A percentile compares a stretch with the other conserved stretches of the same genome.
phyloP scores from a whole-genome alignment of 805 yeast genomes.

The Ogataea methanolica region DNA sequence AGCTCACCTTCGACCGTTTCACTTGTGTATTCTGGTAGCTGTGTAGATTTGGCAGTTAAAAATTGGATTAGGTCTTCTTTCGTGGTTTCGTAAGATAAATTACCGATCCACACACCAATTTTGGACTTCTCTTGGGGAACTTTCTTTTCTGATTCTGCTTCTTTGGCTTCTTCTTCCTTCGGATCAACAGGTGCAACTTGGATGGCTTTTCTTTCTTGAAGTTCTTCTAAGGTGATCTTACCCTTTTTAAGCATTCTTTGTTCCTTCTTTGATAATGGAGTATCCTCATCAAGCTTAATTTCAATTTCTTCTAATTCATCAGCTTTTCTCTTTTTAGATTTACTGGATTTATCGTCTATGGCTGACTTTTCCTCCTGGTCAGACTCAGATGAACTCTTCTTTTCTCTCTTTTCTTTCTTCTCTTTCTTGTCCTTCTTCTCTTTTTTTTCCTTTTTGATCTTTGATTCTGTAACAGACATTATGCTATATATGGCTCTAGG shows the following conservation, averaged over 20 bases:
- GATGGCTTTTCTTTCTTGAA: conserved; percentile 35
- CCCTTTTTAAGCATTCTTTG: conserved; percentile 80
- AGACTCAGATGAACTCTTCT: conserved; percentile 21
- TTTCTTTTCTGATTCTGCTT: conserved; percentile 25
- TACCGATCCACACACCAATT: conserved; percentile 92
- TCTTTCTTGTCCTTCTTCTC: conserved; percentile 7
- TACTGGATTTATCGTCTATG: conserved; percentile 1
- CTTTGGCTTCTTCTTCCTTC: conserved; percentile 3
- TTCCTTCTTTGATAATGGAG: conserved; percentile 89
- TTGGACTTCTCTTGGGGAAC: conserved; percentile 39
- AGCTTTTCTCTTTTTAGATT: conserved; percentile 27
- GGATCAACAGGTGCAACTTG: conserved; percentile 19
- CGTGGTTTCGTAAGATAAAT: conserved; percentile 78
- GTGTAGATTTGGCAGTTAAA: conserved; percentile 53
- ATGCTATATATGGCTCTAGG: background rate
- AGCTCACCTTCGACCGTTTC: conserved; percentile 23
- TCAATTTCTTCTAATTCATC: conserved; percentile 53
- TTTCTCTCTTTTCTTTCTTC: conserved; percentile 31
- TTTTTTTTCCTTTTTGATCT: conserved; percentile 1
- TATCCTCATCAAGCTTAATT: conserved; percentile 62
- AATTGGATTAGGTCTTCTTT: conserved; percentile 68
- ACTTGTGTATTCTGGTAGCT: conserved; percentile 27
- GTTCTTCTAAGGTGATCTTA: conserved; percentile 54
- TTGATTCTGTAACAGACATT: background rate
- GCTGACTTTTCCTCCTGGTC: background rate